Percentiles rank a stretch among this genome's conserved stretches.
Evolutionary conservation across 2,329 filamentous ascomycete genomes (phyloP).

Genomic region (Sporothrix luriei): DNA sequence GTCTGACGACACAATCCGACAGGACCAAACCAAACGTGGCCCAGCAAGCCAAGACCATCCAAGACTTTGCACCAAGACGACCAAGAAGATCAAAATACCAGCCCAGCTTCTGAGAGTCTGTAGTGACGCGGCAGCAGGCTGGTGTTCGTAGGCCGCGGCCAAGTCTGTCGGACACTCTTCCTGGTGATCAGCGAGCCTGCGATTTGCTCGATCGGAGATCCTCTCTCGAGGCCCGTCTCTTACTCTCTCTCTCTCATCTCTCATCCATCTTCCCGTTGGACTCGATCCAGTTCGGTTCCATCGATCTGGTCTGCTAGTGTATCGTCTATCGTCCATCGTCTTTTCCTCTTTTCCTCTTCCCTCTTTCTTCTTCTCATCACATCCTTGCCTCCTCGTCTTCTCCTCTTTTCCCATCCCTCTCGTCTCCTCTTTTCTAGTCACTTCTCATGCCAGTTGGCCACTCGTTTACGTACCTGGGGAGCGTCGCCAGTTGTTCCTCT

Average conservation of each 20-base stretch:
- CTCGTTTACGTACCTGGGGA: not conserved
- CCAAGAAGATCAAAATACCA: not conserved
- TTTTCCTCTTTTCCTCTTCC: not conserved
- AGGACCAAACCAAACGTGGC: not conserved
- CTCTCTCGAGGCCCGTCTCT: not conserved
- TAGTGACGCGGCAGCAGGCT: too few relatives aligned
- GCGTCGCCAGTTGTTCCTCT: too few relatives aligned
- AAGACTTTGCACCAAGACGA: not conserved
- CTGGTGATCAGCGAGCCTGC: constrained; percentile 13
- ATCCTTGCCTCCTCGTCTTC: not conserved
- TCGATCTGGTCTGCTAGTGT: too few relatives aligned
- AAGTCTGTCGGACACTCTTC: not conserved
- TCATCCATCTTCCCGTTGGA: not conserved
- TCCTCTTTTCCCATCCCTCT: not conserved
- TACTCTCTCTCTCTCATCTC: not conserved
- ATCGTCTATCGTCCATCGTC: too few relatives aligned
- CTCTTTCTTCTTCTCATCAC: too few relatives aligned
- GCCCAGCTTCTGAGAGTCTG: not conserved
- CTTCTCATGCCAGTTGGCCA: not conserved
- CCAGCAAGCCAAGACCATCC: too few relatives aligned
- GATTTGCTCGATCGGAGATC: not conserved
- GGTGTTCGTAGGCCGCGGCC: too few relatives aligned
- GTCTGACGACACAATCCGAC: not conserved
- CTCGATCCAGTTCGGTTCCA: not conserved
- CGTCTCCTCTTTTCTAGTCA: not conserved